phyloP scores from a whole-genome alignment of 2,329 filamentous ascomycete species.

The Tothia fuscella region DNA sequence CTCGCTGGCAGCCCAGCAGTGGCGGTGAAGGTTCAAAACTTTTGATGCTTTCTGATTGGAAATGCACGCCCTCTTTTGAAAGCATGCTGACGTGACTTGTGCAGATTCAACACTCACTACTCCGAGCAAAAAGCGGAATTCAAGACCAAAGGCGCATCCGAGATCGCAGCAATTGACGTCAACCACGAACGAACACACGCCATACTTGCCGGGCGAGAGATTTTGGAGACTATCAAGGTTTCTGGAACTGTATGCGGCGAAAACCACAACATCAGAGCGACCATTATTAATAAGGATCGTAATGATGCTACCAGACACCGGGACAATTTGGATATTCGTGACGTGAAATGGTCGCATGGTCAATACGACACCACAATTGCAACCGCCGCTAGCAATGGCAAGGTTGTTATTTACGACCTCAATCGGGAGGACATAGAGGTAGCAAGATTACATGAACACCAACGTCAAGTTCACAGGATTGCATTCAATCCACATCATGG shows the following conservation, averaged over 20 bases:
- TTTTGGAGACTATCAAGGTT: constrained; percentile 52
- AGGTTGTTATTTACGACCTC: constrained; percentile 53
- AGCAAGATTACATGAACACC: constrained; percentile 51
- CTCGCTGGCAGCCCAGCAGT: neutral
- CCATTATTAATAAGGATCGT: constrained; percentile 46
- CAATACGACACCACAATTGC: constrained; percentile 48
- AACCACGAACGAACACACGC: constrained; percentile 52
- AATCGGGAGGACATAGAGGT: constrained; percentile 48
- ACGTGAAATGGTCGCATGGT: constrained; percentile 57
- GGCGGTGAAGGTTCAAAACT: constrained; percentile 6
- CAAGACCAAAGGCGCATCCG: constrained; percentile 43
- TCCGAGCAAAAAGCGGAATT: constrained; percentile 48
- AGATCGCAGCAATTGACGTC: constrained; percentile 51
- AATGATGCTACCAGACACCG: constrained; percentile 40
- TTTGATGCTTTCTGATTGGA: neutral
- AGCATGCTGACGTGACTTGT: constrained; percentile 7
- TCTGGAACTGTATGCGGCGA: constrained; percentile 45
- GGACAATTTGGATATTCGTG: constrained; percentile 49
- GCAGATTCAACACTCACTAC: constrained; percentile 8
- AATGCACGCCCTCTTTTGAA: no score
- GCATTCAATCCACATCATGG: constrained; percentile 53
- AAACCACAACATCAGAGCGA: constrained; percentile 51
- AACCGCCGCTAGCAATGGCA: constrained; percentile 52
- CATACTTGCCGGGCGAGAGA: constrained; percentile 52
- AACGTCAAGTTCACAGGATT: constrained; percentile 52